Evolutionary conservation across 257 asterid genomes (phyloP).

Genomic region (Capsicum chinense): DNA sequence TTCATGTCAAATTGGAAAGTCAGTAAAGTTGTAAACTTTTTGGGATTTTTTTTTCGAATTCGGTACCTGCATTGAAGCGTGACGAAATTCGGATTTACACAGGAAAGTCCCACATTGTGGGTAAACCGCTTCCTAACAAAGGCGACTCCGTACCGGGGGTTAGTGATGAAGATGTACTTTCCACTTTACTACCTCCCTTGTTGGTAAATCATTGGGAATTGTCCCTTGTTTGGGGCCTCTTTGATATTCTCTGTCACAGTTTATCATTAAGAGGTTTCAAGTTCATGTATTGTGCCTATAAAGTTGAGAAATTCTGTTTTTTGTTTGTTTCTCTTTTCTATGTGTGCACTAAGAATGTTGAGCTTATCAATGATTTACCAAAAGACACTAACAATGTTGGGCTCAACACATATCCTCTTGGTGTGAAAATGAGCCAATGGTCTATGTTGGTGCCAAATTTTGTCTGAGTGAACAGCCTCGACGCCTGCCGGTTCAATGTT

Average conservation of each 20-base stretch:
- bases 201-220: not conserved
- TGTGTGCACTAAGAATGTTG: not conserved
- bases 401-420: not conserved
- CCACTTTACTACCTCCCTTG: too few relatives aligned
- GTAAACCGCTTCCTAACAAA: too few relatives aligned
- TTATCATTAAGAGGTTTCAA: not conserved
- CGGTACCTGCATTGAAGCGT: too few relatives aligned
- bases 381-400: not conserved
- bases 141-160: too few relatives aligned
- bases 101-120: too few relatives aligned
- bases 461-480: not conserved
- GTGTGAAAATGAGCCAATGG: not conserved
- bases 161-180: too few relatives aligned
- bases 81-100: too few relatives aligned
- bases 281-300: not conserved
- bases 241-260: not conserved
- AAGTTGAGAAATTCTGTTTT: not conserved
- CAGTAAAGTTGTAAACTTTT: not conserved
- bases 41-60: too few relatives aligned
- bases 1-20: not conserved
- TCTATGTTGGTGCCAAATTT: not conserved
- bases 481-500: not conserved
- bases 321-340: not conserved
- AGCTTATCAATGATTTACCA: not conserved
- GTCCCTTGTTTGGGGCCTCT: constrained; percentile 14